Evolutionary conservation across 768 basidiomycete genomes (phyloP).

Genomic region (Cantharellus anzutake): DNA sequence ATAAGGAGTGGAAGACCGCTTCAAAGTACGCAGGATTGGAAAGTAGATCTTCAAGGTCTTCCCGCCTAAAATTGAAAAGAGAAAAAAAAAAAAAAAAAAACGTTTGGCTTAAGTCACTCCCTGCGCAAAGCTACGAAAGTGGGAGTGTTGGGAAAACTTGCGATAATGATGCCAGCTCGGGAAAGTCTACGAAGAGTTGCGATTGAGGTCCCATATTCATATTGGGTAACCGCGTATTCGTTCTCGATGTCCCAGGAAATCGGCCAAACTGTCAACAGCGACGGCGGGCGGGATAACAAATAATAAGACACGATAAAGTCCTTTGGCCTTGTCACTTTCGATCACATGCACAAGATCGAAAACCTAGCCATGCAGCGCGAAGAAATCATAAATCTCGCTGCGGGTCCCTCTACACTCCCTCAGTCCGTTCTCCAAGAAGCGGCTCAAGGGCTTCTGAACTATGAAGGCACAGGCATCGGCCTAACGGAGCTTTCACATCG

Average conservation of each 20-base stretch:
- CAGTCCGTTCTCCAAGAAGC: conserved; percentile 72
- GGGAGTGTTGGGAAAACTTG: background rate
- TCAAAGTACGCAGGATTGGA: conserved; percentile 71
- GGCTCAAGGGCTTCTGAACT: conserved; percentile 72
- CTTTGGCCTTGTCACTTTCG: too few species aligned
- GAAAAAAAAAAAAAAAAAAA: background rate
- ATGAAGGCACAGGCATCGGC: conserved; percentile 78
- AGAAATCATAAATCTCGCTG: conserved; percentile 75
- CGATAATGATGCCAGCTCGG: background rate
- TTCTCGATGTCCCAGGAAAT: too few species aligned
- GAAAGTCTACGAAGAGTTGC: background rate
- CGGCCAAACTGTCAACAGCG: too few species aligned
- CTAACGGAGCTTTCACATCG: conserved; percentile 94
- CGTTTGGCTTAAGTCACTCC: too few species aligned
- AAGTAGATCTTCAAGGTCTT: conserved; percentile 80
- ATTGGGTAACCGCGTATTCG: too few species aligned
- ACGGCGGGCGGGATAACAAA: too few species aligned
- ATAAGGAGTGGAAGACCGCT: conserved; percentile 65
- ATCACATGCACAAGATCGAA: too few species aligned
- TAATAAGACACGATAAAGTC: too few species aligned
- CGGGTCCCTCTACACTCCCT: conserved; percentile 87
- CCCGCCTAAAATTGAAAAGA: conserved; percentile 31
- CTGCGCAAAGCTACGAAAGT: background rate
- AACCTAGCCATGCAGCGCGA: conserved; percentile 14
- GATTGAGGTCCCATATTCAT: background rate